These are phyloP conservation scores for Penstemon davidsonii DNA, from an alignment of 257 asterid genomes.

Conservation along the genomic window DNA sequence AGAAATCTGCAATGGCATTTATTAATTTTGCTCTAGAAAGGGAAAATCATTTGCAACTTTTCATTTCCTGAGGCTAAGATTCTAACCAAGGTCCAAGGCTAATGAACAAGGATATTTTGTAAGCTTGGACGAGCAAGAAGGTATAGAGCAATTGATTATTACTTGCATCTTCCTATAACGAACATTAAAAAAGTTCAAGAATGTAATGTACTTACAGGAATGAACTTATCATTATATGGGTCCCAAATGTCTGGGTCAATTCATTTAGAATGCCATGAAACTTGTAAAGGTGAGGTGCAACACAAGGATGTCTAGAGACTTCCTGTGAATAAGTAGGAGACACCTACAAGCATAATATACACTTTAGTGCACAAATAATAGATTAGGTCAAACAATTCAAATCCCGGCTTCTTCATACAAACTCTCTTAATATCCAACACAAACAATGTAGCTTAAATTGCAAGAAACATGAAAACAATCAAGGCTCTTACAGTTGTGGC, in stretches of 20 bases:
- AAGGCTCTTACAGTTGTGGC: conserved; percentile 77
- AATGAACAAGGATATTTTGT: neutral
- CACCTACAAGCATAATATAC: conserved; percentile 54
- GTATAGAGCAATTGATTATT: neutral
- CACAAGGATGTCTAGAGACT: conserved; percentile 71
- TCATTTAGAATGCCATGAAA: conserved; percentile 93
- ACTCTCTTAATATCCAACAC: conserved; percentile 11
- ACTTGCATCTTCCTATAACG: conserved; percentile 7
- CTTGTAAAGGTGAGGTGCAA: conserved; percentile 81
- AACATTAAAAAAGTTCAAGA: conserved; percentile 12
- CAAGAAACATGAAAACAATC: conserved; percentile 17
- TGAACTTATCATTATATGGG: conserved; percentile 81
- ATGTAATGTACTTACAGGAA: conserved; percentile 68
- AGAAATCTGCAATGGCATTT: conserved; percentile 52
- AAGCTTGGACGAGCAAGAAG: conserved; percentile 9
- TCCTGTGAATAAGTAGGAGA: conserved; percentile 91
- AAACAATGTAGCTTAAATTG: neutral
- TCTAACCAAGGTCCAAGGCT: neutral
- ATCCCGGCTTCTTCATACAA: conserved; percentile 20
- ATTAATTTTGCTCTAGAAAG: conserved; percentile 31
- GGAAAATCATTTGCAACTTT: conserved; percentile 7
- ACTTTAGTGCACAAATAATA: conserved; percentile 20
- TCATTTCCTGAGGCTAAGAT: conserved; percentile 6
- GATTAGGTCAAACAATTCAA: neutral
- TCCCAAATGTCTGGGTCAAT: conserved; percentile 99